Base-by-base conservation (phyloP, 441 rosid genomes). In the Biscutella laevigata region DNA sequence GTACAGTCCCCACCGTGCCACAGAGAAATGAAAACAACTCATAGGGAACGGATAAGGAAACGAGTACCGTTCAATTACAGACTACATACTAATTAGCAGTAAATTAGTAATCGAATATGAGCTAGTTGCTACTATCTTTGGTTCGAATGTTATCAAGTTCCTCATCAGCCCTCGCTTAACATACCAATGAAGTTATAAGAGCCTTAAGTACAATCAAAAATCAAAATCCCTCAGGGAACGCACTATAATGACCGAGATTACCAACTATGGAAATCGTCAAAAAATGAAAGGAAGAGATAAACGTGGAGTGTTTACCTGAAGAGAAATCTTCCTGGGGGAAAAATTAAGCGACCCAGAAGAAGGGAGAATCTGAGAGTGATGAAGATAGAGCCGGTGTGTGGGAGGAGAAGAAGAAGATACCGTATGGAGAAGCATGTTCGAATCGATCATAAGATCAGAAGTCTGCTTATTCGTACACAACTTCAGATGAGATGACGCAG, bases 391-490 rank as follows among this genome's bases (percentile, higher is more conserved):
- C 2, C 48, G 72, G 27, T 60, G 79, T 20, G 66, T 50, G 53
- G 73, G 80, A 10, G 81, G 79, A 59, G 80, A 47, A 15, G 80
- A 69, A 42, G 69, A 66, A 59, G 76, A 71, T 57, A 73, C 10
- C 14, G 78, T 75, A 12, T 78, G 87, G 9, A 77, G 74, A 55
- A 77, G 64, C 91, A 80, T 83, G 35, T 43, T 75, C 26, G 42
- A 57, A 37, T 40, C 38, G 41, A 63, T 35, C 72, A 68, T 50
- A 48, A 55, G 15, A n/a, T n/a, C n/a, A n/a, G n/a, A n/a, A n/a
- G n/a, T 30, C 42, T 22, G 25, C 25, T 22, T 22, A 2, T 2
- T 22, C 25, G 25, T 4, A 24, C 27, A 12, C 26, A 33, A 5
- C 3, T 14, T 25, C 35, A 24, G 48, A 37, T 19, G 48, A 43